Percentiles rank a stretch among this genome's conserved stretches.
phyloP scores from a whole-genome alignment of 345 rosid genomes.

The Sonneratia caseolaris region DNA sequence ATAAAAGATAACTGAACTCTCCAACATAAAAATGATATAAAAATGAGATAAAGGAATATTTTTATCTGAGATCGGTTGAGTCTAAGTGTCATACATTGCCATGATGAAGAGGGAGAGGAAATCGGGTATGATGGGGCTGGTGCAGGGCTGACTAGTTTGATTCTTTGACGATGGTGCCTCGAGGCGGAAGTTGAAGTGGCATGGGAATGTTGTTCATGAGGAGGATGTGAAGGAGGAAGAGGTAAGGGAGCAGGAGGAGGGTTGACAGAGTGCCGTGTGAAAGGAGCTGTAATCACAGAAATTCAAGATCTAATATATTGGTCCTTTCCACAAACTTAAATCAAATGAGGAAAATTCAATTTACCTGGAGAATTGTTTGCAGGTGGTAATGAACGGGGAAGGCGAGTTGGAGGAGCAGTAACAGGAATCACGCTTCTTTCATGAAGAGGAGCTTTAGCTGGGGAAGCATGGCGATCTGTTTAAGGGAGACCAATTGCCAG shows the following conservation, averaged over 20 bases:
- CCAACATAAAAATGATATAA: not conserved
- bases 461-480: conserved; percentile 38
- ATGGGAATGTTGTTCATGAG: conserved; percentile 16
- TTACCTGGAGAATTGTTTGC: conserved; percentile 11
- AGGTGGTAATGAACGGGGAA: conserved; percentile 12
- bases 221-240: conserved; percentile 19
- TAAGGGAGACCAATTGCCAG: conserved; percentile 5
- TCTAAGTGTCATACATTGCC: conserved; percentile 26
- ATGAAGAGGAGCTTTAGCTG: conserved; percentile 36
- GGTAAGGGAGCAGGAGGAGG: conserved; percentile 20
- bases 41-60: not conserved
- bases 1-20: conserved; percentile 4
- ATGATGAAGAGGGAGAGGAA: conserved; percentile 37
- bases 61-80: not conserved
- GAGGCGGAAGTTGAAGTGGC: conserved; percentile 38
- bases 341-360: not conserved
- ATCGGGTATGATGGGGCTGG: conserved; percentile 29
- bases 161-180: conserved; percentile 25
- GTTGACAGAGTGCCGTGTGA: conserved; percentile 11
- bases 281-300: conserved; percentile 30
- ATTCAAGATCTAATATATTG: conserved; percentile 6
- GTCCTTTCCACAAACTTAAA: not conserved
- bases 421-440: conserved; percentile 36
- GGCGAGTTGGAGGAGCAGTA: conserved; percentile 40
- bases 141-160: conserved; percentile 12